Base-by-base conservation (phyloP, 1,284 basidiomycete species). In the Cutaneotrichosporon cavernicola region DNA sequence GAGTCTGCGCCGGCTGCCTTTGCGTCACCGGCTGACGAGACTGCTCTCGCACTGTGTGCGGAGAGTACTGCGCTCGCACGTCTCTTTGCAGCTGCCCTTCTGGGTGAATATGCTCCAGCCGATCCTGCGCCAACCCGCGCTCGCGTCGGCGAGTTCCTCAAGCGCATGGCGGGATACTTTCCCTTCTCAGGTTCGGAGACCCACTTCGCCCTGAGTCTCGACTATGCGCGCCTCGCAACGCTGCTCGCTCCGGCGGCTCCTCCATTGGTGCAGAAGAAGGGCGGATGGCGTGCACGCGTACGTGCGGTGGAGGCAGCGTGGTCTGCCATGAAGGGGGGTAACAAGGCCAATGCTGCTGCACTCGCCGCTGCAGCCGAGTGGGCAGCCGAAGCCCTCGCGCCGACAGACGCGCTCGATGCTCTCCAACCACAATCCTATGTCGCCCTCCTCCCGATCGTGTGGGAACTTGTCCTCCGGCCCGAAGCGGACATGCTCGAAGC, bases 1-100 rank as follows among this genome's bases (percentile, higher is more conserved):
- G 93, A 97, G 76, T 86, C 86, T 66, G 91, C 91, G 1, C 90
- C 94, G 2, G 76, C 85, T 10, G 90, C 90, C 2, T 93, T 95
- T 31, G 78, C 85, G 87, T 9, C 88, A 88, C 2, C 73, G 4
- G 61, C 70, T 1, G 73, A 77, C 58, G 75, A 77, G 16, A 69
- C 72, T 2, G 87, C 92, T 63, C 76, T 89, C 13, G 84, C 86
- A 56, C 84, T 90, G 55, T 84, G 94, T 21, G 68, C 84, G 9
- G 84, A 86, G 0, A 84, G 89, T 7, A 83, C 84, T 36, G 83
- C 86, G 59, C 86, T 95, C 63, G 84, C 85, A 22, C 83, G 84
- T 13, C 84, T 83, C 43, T 81, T 96, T n/a, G 93, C 91, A 69
- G 82, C 86, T 26, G 75, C 83, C 2, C 82, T 90, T 36, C 65